A percentile compares a stretch with the other conserved stretches of the same genome.
Conservation (phyloP, 1,284 basidiomycete species). For the Dichomitus squalens region DNA sequence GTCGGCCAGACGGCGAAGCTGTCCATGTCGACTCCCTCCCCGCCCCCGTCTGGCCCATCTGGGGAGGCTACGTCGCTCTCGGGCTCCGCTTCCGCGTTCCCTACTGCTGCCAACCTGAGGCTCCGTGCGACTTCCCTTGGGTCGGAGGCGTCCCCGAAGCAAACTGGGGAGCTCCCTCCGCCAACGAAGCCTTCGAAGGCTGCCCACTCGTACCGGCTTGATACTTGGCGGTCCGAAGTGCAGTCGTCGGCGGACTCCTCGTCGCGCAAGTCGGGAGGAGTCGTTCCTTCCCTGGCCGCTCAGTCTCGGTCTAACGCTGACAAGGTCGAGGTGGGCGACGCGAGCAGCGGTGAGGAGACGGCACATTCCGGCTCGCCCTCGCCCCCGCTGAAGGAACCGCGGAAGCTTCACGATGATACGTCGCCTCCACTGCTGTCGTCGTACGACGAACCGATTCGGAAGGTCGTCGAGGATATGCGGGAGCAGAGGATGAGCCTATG, state of each 20-base stretch:
- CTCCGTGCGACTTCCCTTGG: too few species aligned
- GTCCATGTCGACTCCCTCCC: slow-evolving; percentile 16
- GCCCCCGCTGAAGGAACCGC: slow-evolving; percentile 41
- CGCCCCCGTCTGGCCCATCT: slow-evolving; percentile 3
- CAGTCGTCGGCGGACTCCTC: slow-evolving; percentile 16
- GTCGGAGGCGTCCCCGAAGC: not conserved
- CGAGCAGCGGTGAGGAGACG: not conserved
- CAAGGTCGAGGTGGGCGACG: not conserved
- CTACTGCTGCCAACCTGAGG: too few species aligned
- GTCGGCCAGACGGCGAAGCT: slow-evolving; percentile 22
- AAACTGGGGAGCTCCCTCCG: not conserved
- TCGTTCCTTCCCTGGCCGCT: not conserved
- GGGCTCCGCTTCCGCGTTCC: not conserved
- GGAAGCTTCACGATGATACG: slow-evolving; percentile 51
- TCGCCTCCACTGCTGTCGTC: slow-evolving; percentile 63
- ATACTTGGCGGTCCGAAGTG: slow-evolving; percentile 34
- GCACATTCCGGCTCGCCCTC: not conserved
- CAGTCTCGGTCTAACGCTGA: too few species aligned
- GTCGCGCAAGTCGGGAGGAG: not conserved
- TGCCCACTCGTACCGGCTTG: slow-evolving; percentile 26
- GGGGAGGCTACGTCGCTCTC: too few species aligned
- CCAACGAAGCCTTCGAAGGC: slow-evolving; percentile 5
- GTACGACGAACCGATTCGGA: slow-evolving; percentile 73
- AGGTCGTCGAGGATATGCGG: slow-evolving; percentile 85
- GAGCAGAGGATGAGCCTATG: slow-evolving; percentile 92